Evolutionary conservation across 73 alveolate genomes (phyloP).

Genomic region (Tetrahymena malaccensis): DNA sequence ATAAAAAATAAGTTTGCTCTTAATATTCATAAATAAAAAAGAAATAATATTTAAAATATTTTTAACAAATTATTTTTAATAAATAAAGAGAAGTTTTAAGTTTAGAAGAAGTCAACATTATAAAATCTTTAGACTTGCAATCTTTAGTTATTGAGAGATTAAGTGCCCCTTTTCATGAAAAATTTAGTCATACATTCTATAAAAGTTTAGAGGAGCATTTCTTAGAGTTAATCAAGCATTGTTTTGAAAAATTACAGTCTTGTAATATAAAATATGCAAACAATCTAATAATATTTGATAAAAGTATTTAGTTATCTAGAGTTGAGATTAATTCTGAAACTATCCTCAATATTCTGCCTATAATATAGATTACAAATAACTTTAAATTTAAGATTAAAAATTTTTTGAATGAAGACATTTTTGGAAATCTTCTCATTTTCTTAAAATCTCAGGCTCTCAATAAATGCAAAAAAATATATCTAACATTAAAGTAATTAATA

Average conservation of each 20-base stretch:
- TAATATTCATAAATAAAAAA: too few species aligned
- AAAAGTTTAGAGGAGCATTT: not conserved
- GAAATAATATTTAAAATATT: too few species aligned
- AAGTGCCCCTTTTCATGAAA: not conserved
- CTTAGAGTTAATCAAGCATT: not conserved
- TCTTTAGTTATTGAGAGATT: not conserved
- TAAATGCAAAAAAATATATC: not conserved
- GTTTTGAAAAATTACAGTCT: not conserved
- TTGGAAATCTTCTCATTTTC: not conserved
- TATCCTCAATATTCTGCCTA: not conserved
- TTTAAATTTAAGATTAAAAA: not conserved
- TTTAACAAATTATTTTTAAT: not conserved
- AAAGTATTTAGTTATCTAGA: not conserved
- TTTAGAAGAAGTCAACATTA: not conserved
- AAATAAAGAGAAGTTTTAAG: not conserved
- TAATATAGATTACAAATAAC: not conserved
- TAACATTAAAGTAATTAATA: not conserved
- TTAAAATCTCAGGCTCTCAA: not conserved
- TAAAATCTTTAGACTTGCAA: not conserved
- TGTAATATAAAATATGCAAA: not conserved
- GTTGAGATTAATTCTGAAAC: not conserved
- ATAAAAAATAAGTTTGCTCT: too few species aligned
- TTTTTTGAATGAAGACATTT: not conserved
- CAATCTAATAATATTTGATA: not conserved
- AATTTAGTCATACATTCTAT: not conserved